Conservation (phyloP, 768 basidiomycete species). For the Suillus alpinus region DNA sequence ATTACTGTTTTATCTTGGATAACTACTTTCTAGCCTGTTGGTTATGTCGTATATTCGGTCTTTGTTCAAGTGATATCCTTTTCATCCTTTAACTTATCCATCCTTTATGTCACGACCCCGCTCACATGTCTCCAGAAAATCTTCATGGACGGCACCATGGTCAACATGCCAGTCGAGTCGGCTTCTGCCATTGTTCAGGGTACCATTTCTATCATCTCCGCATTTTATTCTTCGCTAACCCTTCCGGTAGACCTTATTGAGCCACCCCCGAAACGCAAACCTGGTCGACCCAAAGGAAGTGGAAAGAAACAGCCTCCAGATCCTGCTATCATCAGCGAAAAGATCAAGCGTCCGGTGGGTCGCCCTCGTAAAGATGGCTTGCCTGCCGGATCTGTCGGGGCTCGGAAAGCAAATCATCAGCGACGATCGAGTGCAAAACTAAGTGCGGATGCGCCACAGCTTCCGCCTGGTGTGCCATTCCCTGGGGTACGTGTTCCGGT, state of each 20-base stretch:
- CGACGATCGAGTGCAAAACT: constrained; percentile 36
- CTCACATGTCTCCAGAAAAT: constrained; percentile 21
- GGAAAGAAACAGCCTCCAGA: constrained; percentile 60
- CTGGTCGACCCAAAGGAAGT: constrained; percentile 78
- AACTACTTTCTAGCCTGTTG: constrained; percentile 27
- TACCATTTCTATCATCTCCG: constrained; percentile 6
- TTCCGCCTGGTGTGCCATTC: constrained; percentile 29
- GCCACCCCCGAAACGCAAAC: constrained; percentile 57
- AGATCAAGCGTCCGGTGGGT: constrained; percentile 76
- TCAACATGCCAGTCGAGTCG: constrained; percentile 24
- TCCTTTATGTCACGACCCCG: constrained; percentile 2
- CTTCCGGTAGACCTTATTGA: constrained; percentile 25
- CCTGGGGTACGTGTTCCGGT: constrained; percentile 22
- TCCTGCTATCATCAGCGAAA: constrained; percentile 40
- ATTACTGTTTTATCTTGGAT: constrained; percentile 30
- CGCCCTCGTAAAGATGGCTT: constrained; percentile 80
- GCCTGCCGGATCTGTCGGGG: constrained; percentile 67
- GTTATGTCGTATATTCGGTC: constrained; percentile 34
- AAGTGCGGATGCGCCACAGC: constrained; percentile 17
- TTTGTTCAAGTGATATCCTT: constrained; percentile 29
- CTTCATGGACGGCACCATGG: constrained; percentile 25
- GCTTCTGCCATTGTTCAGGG: constrained; percentile 27
- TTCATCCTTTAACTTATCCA: constrained; percentile 3
- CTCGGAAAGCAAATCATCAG: constrained; percentile 41
- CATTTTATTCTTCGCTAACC: constrained; percentile 8